A percentile compares a stretch with the other conserved stretches of the same genome.
Evolutionary conservation across 73 alveolate genomes (phyloP).

Genomic region (Paramecium primaurelia): DNA sequence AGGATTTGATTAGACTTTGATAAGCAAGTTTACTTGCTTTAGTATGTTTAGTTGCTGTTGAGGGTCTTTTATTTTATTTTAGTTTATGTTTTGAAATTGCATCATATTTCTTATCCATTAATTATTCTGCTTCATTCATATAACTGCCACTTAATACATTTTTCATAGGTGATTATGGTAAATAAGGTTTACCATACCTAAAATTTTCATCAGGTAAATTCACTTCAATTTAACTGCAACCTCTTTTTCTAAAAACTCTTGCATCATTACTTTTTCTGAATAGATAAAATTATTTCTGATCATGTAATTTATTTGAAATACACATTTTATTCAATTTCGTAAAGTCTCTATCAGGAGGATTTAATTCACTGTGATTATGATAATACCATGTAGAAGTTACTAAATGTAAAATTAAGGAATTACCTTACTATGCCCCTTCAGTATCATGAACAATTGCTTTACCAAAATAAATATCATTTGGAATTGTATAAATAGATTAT

Average conservation of each 20-base stretch:
- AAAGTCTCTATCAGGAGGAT: slow-evolving; percentile 71
- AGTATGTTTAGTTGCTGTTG: not conserved
- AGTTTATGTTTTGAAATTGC: not conserved
- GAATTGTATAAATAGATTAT: slow-evolving; percentile 73
- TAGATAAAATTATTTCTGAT: not conserved
- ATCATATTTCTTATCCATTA: slow-evolving; percentile 25
- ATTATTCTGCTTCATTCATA: not conserved
- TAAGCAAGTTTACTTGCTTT: not conserved
- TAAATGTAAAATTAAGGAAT: not conserved
- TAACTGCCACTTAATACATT: slow-evolving; percentile 52
- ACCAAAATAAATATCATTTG: slow-evolving; percentile 80
- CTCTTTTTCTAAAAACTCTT: not conserved
- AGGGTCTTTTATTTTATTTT: not conserved
- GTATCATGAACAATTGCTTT: slow-evolving; percentile 72
- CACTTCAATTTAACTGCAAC: not conserved
- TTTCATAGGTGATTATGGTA: slow-evolving; percentile 75
- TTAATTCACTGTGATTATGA: slow-evolving; percentile 64
- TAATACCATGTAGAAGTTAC: slow-evolving; percentile 71
- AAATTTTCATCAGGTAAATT: slow-evolving; percentile 41
- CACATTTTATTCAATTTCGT: slow-evolving; percentile 69
- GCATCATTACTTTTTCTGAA: not conserved
- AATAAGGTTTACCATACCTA: slow-evolving; percentile 16
- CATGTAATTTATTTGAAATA: slow-evolving; percentile 60
- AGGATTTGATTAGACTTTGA: not conserved
- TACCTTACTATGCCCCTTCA: slow-evolving; percentile 78